phyloP scores from a whole-genome alignment of 1,139 yeast genomes.

The Candida sanyaensis region DNA sequence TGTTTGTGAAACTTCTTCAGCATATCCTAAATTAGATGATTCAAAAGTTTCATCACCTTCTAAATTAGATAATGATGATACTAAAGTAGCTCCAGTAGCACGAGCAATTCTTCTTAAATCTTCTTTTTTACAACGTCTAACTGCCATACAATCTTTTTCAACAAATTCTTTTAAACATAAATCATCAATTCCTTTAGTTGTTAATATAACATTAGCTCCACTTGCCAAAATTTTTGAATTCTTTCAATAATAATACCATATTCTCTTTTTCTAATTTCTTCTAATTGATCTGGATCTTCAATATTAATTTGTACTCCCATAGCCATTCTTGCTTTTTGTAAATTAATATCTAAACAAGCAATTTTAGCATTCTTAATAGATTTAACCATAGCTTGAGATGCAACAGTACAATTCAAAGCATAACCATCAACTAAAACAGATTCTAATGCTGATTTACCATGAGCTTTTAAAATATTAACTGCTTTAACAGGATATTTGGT shows the following conservation, averaged over 20 bases:
- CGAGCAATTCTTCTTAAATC: constrained; percentile 96
- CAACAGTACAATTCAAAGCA: constrained; percentile 96
- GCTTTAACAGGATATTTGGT: constrained; percentile 95
- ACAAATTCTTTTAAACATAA: constrained; percentile 93
- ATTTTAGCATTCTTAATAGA: constrained; percentile 73
- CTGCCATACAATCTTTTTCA: constrained; percentile 96
- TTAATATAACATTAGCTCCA: constrained; percentile 95
- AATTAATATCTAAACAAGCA: constrained; percentile 90
- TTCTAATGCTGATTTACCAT: constrained; percentile 90
- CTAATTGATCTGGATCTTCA: constrained; percentile 96
- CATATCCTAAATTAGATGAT: constrained; percentile 79
- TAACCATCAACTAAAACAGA: constrained; percentile 89
- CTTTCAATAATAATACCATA: constrained; percentile 88
- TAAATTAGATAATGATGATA: constrained; percentile 84
- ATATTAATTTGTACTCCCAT: constrained; percentile 97
- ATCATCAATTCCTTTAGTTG: constrained; percentile 98
- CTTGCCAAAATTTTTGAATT: constrained; percentile 80
- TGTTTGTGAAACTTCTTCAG: constrained; percentile 91
- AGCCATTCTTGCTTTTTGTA: constrained; percentile 97
- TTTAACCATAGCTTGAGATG: constrained; percentile 95
- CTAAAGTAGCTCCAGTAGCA: constrained; percentile 95
- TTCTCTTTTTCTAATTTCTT: constrained; percentile 93
- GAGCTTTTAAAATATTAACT: constrained; percentile 93
- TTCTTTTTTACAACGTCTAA: constrained; percentile 95
- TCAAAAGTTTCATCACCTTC: constrained; percentile 99